A percentile compares a stretch with the other conserved stretches of the same genome.
These are phyloP conservation scores for Erysimum pusillum DNA, from an alignment of 441 rosid genomes.

Conservation along the genomic window DNA sequence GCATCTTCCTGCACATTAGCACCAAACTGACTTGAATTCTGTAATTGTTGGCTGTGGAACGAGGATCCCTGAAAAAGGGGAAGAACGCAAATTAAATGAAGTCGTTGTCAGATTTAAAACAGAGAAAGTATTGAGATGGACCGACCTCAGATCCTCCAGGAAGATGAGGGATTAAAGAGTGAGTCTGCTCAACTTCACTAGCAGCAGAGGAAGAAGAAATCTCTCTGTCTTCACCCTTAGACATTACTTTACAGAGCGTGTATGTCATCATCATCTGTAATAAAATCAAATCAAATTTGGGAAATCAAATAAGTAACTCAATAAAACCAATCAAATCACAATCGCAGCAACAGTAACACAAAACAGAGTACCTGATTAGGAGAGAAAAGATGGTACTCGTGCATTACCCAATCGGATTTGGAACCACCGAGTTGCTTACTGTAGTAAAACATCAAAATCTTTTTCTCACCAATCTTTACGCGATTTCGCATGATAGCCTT, in stretches of 20 bases:
- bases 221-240: slow-evolving; percentile 12
- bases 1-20: not conserved
- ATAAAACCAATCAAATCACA: slow-evolving; percentile 1
- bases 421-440: slow-evolving; percentile 24
- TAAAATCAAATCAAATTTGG: no score
- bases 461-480: slow-evolving; percentile 52
- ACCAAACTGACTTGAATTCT: not conserved
- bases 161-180: not conserved
- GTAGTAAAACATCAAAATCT: slow-evolving; percentile 51
- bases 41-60: not conserved
- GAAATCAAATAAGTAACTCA: no score
- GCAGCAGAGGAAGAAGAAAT: not conserved
- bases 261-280: slow-evolving; percentile 1
- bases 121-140: not conserved
- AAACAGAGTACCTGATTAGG: slow-evolving; percentile 24
- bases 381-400: slow-evolving; percentile 51
- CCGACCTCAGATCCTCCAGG: slow-evolving; percentile 13
- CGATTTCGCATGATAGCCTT: slow-evolving; percentile 31
- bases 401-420: slow-evolving; percentile 66
- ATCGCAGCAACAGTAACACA: not conserved
- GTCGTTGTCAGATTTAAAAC: not conserved
- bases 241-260: not conserved
- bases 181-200: not conserved
- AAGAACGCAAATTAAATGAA: not conserved
- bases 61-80: not conserved